Base-by-base conservation (phyloP, 2,329 filamentous ascomycete genomes). In the Gnomoniopsis sp. region DNA sequence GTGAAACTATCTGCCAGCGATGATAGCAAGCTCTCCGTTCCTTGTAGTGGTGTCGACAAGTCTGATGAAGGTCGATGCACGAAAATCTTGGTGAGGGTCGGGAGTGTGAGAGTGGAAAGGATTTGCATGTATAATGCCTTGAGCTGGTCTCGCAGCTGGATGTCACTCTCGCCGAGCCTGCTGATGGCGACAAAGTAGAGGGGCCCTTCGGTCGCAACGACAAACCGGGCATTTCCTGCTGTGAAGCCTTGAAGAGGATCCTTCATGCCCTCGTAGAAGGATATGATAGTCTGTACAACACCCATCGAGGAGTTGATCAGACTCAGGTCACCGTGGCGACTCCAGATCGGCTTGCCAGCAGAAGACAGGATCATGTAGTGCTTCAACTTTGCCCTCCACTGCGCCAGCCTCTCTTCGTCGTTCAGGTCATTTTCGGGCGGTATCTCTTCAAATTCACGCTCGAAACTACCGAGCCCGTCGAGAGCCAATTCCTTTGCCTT, bases 81-180 rank as follows among this genome's bases (percentile, higher is more conserved):
- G 69, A 99, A 99, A 60, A 98, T 90, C 66, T 88, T 90, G 52
- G 87, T 90, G 64, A 99, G 82, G 15, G 86, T 89, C 0, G 95
- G 93, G 10, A 99, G 80, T 0, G 95, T 99, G 60, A 99, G 77
- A 0, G 96, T 99, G 1, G 95, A 98, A 26, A 99, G 75, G 53
- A 99, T 97, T 73, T 99, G 95, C 90, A 96, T 98, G 72, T 99
- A 99, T 41, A 99, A 77, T 14, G 93, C 93, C 64, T 97, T 92
- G 2, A 99, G 84, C 71, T 99, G 95, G 21, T 87, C 84, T 55
- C 90, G 86, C 21, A 99, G 82, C 72, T 99, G 93, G 4, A 85
- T 78, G 69, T 98, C 93, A 70, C 91, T 97, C 73, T 99, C 95
- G n/a, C 88, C 87, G 12, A 99, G 83, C 62, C 88, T 88, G 70